These are phyloP conservation scores for Fusarium illudens DNA, from an alignment of 2,329 filamentous ascomycete genomes.

Conservation along the genomic window DNA sequence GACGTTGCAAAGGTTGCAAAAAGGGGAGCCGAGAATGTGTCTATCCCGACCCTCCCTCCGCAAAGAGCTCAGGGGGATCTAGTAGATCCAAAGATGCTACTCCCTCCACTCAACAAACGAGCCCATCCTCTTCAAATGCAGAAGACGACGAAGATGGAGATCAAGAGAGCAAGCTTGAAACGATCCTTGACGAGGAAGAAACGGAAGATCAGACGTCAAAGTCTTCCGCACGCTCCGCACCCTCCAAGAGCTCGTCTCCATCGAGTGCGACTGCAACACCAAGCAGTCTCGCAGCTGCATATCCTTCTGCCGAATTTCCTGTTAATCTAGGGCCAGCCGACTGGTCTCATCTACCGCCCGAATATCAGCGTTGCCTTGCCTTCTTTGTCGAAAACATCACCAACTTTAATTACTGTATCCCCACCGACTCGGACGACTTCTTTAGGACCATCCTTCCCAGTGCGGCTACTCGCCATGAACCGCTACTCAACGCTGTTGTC, in stretches of 20 bases:
- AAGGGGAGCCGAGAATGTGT: constrained; percentile 92
- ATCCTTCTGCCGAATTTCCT: constrained; percentile 40
- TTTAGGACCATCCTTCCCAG: constrained; percentile 75
- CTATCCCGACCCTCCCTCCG: constrained; percentile 76
- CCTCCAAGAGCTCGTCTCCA: constrained; percentile 60
- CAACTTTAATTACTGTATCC: constrained; percentile 83
- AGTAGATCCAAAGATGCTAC: constrained; percentile 50
- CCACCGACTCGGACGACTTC: constrained; percentile 75
- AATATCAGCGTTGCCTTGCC: constrained; percentile 79
- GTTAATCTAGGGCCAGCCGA: constrained; percentile 49
- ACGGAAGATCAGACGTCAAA: constrained; percentile 44
- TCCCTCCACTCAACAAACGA: constrained; percentile 52
- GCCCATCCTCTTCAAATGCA: constrained; percentile 64
- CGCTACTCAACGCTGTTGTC: constrained; percentile 85
- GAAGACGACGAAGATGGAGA: constrained; percentile 59
- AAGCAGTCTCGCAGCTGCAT: constrained; percentile 44
- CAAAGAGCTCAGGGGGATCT: constrained; percentile 47
- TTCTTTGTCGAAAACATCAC: constrained; percentile 83
- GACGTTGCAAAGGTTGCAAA: constrained; percentile 72
- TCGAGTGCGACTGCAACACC: constrained; percentile 57
- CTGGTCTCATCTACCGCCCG: constrained; percentile 68
- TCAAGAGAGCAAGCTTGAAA: constrained; percentile 55
- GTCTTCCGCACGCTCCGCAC: constrained; percentile 42
- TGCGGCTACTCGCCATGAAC: constrained; percentile 76
- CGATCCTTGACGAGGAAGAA: constrained; percentile 66